Conservation (phyloP, 371 early-diverging fungal genomes). For the Fennellomyces sp. region DNA sequence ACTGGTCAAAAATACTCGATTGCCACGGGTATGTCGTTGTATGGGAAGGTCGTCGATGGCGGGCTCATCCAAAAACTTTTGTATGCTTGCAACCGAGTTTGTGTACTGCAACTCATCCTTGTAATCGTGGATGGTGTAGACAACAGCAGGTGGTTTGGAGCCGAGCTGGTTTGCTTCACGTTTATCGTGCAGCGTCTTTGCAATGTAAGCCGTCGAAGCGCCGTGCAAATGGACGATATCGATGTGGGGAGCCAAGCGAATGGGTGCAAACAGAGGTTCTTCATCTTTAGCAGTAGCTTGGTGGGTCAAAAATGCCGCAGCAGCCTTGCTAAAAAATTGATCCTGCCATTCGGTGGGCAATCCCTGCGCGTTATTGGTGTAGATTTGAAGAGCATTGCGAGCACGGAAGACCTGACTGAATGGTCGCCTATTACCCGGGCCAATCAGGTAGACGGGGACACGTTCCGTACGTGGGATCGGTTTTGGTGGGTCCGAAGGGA, state of each 20-base stretch:
- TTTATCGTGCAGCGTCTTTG: conserved; percentile 44
- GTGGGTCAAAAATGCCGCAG: conserved; percentile 53
- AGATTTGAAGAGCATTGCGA: conserved; percentile 46
- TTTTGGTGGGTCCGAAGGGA: conserved; percentile 18
- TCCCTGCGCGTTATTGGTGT: conserved; percentile 45
- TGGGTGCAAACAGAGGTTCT: conserved; percentile 56
- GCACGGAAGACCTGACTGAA: conserved; percentile 55
- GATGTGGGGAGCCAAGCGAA: conserved; percentile 32
- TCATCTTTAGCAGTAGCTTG: conserved; percentile 53
- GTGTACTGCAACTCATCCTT: conserved; percentile 64
- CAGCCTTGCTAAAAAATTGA: conserved; percentile 66
- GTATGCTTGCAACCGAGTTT: conserved; percentile 50
- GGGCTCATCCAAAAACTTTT: conserved; percentile 46
- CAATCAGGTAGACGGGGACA: conserved; percentile 64
- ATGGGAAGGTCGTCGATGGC: conserved; percentile 1
- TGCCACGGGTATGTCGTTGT: conserved; percentile 47
- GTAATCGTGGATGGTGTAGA: conserved; percentile 72
- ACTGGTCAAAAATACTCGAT: conserved; percentile 59
- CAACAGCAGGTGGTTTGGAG: conserved; percentile 52
- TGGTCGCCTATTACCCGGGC: conserved; percentile 45
- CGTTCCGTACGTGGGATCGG: conserved; percentile 15
- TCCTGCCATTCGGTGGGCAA: conserved; percentile 68
- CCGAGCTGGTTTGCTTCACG: conserved; percentile 33
- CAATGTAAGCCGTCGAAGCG: conserved; percentile 62
- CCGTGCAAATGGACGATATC: conserved; percentile 70